These are phyloP conservation scores for Trichosporon asahii DNA, from an alignment of 1,284 basidiomycete species.

Conservation along the genomic window DNA sequence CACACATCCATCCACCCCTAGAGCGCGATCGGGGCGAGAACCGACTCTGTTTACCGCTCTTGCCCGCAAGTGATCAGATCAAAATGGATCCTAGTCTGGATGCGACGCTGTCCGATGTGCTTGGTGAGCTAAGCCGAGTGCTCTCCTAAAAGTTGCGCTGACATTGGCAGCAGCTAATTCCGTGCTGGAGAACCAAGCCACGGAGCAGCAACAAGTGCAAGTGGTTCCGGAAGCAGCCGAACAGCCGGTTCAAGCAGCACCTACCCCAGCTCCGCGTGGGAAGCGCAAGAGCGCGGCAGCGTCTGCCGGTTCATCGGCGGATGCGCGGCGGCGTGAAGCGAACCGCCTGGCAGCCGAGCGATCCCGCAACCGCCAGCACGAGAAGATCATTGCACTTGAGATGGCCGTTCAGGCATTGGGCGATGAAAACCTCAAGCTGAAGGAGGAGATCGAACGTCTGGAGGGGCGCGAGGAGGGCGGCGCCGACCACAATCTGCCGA, in stretches of 20 bases:
- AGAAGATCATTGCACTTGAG: conserved; percentile 40
- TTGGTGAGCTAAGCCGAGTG: conserved; percentile 15
- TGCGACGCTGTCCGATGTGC: conserved; percentile 19
- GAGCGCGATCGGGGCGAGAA: neutral
- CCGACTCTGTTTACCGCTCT: neutral
- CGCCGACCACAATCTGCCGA: neutral
- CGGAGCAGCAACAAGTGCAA: neutral
- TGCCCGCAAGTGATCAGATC: neutral
- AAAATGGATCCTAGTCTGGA: conserved; percentile 22
- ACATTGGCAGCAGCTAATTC: neutral
- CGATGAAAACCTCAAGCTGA: conserved; percentile 45
- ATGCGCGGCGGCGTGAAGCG: conserved; percentile 45
- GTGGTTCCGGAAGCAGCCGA: neutral
- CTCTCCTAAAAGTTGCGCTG: neutral
- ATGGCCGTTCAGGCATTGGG: conserved; percentile 33
- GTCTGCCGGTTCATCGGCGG: conserved; percentile 20
- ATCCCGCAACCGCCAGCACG: conserved; percentile 39
- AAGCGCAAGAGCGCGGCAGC: neutral
- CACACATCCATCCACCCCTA: neutral
- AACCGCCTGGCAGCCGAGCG: conserved; percentile 51
- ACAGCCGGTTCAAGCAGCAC: neutral
- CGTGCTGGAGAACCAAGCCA: neutral
- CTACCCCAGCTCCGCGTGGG: neutral
- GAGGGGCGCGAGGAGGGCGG: conserved; percentile 23
- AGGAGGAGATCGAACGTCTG: conserved; percentile 37